Evolutionary conservation across 495 filamentous ascomycete genomes (phyloP), one percentile per base, ranked within the genome.

Genomic region (Aspergillus sclerotiicarbonarius): DNA sequence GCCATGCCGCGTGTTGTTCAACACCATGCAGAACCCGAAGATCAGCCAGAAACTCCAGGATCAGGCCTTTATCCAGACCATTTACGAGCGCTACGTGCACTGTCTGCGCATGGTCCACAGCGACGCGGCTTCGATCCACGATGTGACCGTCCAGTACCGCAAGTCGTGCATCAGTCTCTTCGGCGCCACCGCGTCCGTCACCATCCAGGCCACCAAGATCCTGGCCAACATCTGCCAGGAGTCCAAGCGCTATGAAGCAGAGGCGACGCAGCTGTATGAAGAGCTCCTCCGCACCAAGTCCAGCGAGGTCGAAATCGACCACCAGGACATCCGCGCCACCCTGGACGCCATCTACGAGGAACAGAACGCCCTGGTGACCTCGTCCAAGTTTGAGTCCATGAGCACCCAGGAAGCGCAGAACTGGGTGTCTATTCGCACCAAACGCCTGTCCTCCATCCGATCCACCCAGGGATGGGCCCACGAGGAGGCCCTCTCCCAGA

Each of bases 151-250:
- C 8, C 67, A 74, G 30, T 76, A 68, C 54, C 67, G 70, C 20
- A 53, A 63, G n/a, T 67, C 65, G 49, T 68, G 70, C 33, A 67
- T 67, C 63, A 44, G 61, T 8, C 50, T 73, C 1, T 74, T 76
- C 16, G 65, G 69, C 35, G 64, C 63, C 0, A 68, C 64, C n/a
- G 71, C 73, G 1, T 58, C 67, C 3, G 71, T 76, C 57, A 74
- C 69, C 9, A 65, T 76, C 18, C 63, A 69, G 44, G 67, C 71
- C 0, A 71, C 71, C 6, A 55, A 69, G 61, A 70, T 67, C 2
- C 66, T 76, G 32, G 73, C 73, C 45, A 68, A 62, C 50, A 66
- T 76, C 19, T 72, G 71, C 59, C 71, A 71, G 56, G 68, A 70
- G 51, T 66, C 64, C 13, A 71, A 67, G 62, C 61, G 62, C n/a